phyloP scores from a whole-genome alignment of 192 early-diverging fungal species.

The Coemansia sp. region DNA sequence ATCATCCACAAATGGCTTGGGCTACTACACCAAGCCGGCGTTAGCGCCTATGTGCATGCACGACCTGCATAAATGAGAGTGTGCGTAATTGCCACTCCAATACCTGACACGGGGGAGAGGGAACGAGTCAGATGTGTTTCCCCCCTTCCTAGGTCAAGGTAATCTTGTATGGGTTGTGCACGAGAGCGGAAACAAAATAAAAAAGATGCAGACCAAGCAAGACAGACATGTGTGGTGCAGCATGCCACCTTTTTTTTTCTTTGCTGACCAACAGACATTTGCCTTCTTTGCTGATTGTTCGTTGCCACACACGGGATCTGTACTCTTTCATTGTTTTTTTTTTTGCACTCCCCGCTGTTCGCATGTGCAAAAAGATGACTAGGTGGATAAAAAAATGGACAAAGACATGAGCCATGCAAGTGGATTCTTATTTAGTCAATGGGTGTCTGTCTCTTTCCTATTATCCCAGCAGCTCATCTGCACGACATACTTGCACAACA shows the following conservation, averaged over 20 bases:
- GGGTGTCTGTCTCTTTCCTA: background rate
- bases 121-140: background rate
- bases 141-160: background rate
- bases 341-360: background rate
- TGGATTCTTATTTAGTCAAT: background rate
- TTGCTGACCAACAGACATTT: background rate
- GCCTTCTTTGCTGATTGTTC: constrained; percentile 1
- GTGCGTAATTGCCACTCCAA: background rate
- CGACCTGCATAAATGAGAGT: background rate
- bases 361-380: background rate
- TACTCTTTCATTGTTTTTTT: background rate
- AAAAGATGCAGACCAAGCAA: background rate
- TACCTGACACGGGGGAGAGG: background rate
- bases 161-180: background rate
- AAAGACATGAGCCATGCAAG: background rate
- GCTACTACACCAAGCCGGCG: background rate
- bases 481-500: background rate
- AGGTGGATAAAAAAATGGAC: background rate
- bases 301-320: constrained; percentile 1
- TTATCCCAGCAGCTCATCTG: background rate
- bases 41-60: background rate
- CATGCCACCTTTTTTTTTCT: background rate
- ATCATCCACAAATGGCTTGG: background rate
- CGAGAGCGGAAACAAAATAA: background rate
- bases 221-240: constrained; percentile 2